phyloP scores from a whole-genome alignment of 495 filamentous ascomycete genomes.

The Neurospora intermedia region DNA sequence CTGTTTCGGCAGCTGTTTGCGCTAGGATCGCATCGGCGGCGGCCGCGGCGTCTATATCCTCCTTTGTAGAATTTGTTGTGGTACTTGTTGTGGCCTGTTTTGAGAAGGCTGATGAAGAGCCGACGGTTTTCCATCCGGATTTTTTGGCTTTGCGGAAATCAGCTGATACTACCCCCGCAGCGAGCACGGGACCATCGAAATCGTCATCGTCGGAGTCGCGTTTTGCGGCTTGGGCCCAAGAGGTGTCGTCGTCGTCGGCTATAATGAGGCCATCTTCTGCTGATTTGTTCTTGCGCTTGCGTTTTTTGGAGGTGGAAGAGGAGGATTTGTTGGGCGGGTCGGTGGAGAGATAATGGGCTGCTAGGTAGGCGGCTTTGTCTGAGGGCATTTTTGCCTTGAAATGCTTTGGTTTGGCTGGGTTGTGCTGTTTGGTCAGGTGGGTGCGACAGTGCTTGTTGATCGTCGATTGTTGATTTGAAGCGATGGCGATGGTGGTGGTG shows the following conservation, averaged over 20 bases:
- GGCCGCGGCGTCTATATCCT: conserved; percentile 40
- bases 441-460: not conserved
- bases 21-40: conserved; percentile 78
- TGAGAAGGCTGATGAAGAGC: conserved; percentile 14
- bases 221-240: conserved; percentile 45
- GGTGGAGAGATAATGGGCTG: conserved; percentile 80
- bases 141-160: conserved; percentile 74
- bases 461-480: not conserved
- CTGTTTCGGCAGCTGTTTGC: conserved; percentile 55
- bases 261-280: conserved; percentile 65
- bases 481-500: not conserved
- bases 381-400: conserved; percentile 36
- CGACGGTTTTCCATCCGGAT: conserved; percentile 66
- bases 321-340: conserved; percentile 54
- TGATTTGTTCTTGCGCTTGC: conserved; percentile 66
- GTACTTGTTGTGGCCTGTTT: not conserved
- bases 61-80: conserved; percentile 22
- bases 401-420: not conserved
- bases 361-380: conserved; percentile 76
- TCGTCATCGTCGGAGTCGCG: conserved; percentile 37
- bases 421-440: not conserved
- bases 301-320: conserved; percentile 47
- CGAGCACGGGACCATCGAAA: conserved; percentile 29
- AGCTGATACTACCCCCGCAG: conserved; percentile 40
- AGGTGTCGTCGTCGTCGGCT: conserved; percentile 74